Base-by-base conservation (phyloP, 345 rosid genomes). In the Cardiospermum halicacabum region DNA sequence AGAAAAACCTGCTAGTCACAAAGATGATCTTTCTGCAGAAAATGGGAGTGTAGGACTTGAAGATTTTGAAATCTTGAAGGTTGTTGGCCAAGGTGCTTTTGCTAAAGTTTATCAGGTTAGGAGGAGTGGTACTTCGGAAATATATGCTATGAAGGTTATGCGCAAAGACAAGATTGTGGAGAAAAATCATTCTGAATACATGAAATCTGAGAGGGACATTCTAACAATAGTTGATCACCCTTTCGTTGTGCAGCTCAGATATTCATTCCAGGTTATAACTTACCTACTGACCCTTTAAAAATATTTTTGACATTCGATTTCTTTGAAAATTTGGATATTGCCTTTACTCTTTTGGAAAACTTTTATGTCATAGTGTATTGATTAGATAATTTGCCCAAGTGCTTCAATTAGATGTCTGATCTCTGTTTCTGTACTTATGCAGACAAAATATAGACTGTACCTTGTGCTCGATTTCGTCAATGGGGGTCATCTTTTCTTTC, bases 61-160 rank as follows among this genome's bases (percentile, higher is more conserved):
- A 55, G 80, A 79, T 71, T 82, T 80, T 65, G 81, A 80, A 67
- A 76, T 80, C 68, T 50, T 80, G 68, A 80, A 76, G 64, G 74
- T 80, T 65, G 84, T 76, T 47, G 84, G 84, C 64, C 84, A 80
- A 65, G 84, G 84, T 64, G 84, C 78, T 51, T 80, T 80, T 67
- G 84, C 78, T 21, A 80, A 74, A 69, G 84, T 80, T 12, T 80
- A 67, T 69, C 84, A 80, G 61, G 84, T 80, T 43, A 76, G 74
- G 74, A 74, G 72, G 58, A 76, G 55, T 30, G 80, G 72, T 58
- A 76, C 84, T 25, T 77, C 77, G 26, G 81, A 80, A 62, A 80
- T 76, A 60, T 73, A 67, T 65, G 84, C 84, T 39, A 80, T 80
- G 84, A 80, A 80, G 75, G 84, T 80, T 64, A 71, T 80, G 81